Percentiles rank a stretch among this genome's conserved stretches.
Conservation (phyloP, 2,329 filamentous ascomycete genomes). For the Fusarium sp. region DNA sequence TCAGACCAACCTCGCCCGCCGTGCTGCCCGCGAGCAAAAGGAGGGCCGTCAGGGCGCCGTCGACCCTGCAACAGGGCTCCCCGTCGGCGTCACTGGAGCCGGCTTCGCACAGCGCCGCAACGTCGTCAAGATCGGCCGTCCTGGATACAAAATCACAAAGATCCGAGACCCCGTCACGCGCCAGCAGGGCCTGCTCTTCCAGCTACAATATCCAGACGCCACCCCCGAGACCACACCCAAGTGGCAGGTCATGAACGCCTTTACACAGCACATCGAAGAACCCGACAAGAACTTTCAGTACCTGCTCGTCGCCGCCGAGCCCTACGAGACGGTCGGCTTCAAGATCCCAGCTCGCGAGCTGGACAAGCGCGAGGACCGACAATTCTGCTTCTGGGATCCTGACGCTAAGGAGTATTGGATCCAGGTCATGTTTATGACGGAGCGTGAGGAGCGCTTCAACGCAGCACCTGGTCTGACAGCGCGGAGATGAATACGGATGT, state of each 20-base stretch:
- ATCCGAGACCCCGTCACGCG: constrained; percentile 87
- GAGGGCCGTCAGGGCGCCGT: constrained; percentile 77
- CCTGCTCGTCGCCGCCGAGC: constrained; percentile 92
- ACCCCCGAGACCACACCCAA: constrained; percentile 79
- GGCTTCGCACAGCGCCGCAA: constrained; percentile 81
- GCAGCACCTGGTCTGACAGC: constrained; percentile 71
- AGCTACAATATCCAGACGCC: constrained; percentile 95
- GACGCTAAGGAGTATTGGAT: constrained; percentile 98
- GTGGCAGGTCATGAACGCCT: constrained; percentile 97
- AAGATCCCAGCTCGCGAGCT: constrained; percentile 95
- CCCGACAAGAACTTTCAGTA: constrained; percentile 96
- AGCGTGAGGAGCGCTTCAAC: constrained; percentile 90
- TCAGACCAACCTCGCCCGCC: constrained; percentile 96
- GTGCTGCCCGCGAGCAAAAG: constrained; percentile 94
- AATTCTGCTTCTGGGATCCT: constrained; percentile 95
- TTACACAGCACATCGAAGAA: constrained; percentile 94
- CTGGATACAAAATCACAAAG: constrained; percentile 98
- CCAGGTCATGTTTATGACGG: constrained; percentile 98
- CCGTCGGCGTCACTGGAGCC: constrained; percentile 76
- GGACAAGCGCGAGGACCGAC: constrained; percentile 86
- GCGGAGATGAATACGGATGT: constrained; percentile 51
- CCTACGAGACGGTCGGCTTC: constrained; percentile 97
- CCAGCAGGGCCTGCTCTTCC: constrained; percentile 93
- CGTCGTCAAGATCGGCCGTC: constrained; percentile 92
- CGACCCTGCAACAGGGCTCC: constrained; percentile 75